These are phyloP conservation scores for Aspergillus unguis DNA, from an alignment of 2,329 filamentous ascomycete genomes.

Conservation along the genomic window DNA sequence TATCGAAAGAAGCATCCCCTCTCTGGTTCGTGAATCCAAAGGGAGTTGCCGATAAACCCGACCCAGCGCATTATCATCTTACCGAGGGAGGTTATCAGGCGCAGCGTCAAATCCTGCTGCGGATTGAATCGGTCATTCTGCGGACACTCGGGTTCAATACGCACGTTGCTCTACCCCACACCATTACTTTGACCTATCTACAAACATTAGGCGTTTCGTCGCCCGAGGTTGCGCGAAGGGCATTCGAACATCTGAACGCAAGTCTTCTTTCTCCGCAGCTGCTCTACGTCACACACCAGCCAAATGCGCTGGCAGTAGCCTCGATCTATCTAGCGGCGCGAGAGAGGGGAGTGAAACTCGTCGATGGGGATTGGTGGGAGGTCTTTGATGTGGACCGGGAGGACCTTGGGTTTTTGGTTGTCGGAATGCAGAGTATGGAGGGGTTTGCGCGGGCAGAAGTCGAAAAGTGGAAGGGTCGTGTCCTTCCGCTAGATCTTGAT, in stretches of 20 bases:
- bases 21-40: slow-evolving; percentile 43
- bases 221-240: slow-evolving; percentile 59
- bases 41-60: slow-evolving; percentile 29
- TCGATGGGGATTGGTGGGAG: slow-evolving; percentile 91
- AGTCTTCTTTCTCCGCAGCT: slow-evolving; percentile 82
- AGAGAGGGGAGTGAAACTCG: slow-evolving; percentile 72
- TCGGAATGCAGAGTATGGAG: slow-evolving; percentile 76
- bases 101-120: slow-evolving; percentile 62
- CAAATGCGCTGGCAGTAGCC: slow-evolving; percentile 76
- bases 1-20: slow-evolving; percentile 57
- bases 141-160: slow-evolving; percentile 75
- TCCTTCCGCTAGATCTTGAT: slow-evolving; percentile 58
- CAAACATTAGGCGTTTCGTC: slow-evolving; percentile 74
- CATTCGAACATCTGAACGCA: slow-evolving; percentile 78
- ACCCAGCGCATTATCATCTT: slow-evolving; percentile 62
- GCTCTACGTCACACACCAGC: slow-evolving; percentile 89
- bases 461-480: slow-evolving; percentile 51
- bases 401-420: slow-evolving; percentile 87
- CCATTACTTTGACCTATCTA: slow-evolving; percentile 84
- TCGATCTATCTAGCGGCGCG: slow-evolving; percentile 86
- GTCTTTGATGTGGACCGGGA: slow-evolving; percentile 95
- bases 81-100: slow-evolving; percentile 69
- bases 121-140: slow-evolving; percentile 74
- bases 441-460: slow-evolving; percentile 63
- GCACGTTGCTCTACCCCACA: slow-evolving; percentile 80